Evolutionary conservation across 345 rosid species (phyloP), one percentile per base, ranked within the genome.

Genomic region (Moringa oleifera): DNA sequence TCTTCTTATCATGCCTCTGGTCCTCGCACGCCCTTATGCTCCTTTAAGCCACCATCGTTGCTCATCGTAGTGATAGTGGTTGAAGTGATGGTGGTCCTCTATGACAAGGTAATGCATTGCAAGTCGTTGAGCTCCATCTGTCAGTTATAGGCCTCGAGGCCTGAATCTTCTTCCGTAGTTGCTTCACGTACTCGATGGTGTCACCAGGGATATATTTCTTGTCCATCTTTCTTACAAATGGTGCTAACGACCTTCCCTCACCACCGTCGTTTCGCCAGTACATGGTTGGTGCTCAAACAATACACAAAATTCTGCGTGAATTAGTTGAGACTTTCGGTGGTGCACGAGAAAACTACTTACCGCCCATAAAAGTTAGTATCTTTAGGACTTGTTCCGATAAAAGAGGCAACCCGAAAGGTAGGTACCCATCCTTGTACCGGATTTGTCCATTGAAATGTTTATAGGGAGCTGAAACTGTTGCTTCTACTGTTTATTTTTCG

Each of bases 151-250:
- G 79, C 28, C 73, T 89, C 99, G 3, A 95, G 74, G 58, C 99
- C 67, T 87, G 91, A 18, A 91, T 79, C 75, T 85, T 89, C 69
- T 82, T 84, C 11, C 84, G 73, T 6, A 95, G 77, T 64, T 95
- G 99, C 68, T 95, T 91, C 76, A 95, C 82, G 64, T 91, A 95
- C 76, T 89, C 95, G 0, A 95, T 95, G 7, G 99, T 87, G 75
- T 95, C 99, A 5, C 97, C 99, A 6, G 91, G 68, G 61, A 95
- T 91, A 2, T 98, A 95, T 5, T 90, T 96, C 80, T 95, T 95
- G 78, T 95, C 99, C 97, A 95, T 89, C 67, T 95, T 91, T 15
- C 96, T 91, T 37, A 95, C 96, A 63, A 91, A 91, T 18, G 99
- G 99, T 57, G 89, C 97, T n/a, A 95, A 68, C 5, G 99, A 89